phyloP scores from a whole-genome alignment of 768 basidiomycete species.

The Boletus fagicola region DNA sequence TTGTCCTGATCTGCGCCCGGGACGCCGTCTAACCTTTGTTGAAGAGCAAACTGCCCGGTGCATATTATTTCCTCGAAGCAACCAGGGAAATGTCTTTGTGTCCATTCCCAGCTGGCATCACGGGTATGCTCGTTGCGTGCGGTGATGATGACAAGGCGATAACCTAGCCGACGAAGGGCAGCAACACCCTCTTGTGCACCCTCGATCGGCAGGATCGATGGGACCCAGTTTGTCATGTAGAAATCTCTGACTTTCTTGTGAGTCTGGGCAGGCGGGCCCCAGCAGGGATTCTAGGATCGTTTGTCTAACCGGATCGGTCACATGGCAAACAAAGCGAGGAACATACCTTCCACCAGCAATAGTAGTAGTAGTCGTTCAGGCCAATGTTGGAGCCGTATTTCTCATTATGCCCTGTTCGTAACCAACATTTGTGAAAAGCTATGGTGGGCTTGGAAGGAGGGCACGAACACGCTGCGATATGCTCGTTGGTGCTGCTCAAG shows the following conservation, averaged over 20 bases:
- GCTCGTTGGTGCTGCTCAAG: slow-evolving; percentile 57
- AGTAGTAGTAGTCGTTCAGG: slow-evolving; percentile 62
- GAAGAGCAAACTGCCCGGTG: slow-evolving; percentile 66
- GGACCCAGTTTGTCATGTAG: slow-evolving; percentile 51
- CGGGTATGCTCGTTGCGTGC: slow-evolving; percentile 59
- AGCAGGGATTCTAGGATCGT: slow-evolving; percentile 46
- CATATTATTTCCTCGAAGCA: slow-evolving; percentile 63
- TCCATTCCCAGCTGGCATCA: slow-evolving; percentile 65
- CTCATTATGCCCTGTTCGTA: slow-evolving; percentile 61
- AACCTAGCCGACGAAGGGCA: slow-evolving; percentile 60
- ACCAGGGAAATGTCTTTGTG: slow-evolving; percentile 62
- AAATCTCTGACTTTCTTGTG: slow-evolving; percentile 57
- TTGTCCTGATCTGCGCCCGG: slow-evolving; percentile 28
- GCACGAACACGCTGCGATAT: slow-evolving; percentile 51
- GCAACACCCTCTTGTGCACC: slow-evolving; percentile 61
- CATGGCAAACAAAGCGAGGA: not conserved
- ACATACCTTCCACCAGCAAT: slow-evolving; percentile 73
- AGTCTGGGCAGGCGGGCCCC: slow-evolving; percentile 61
- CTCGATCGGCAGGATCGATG: slow-evolving; percentile 48
- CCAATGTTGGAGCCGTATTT: slow-evolving; percentile 53
- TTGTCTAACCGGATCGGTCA: not conserved
- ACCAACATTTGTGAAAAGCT: not conserved
- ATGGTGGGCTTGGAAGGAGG: not conserved
- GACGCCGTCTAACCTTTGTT: slow-evolving; percentile 33
- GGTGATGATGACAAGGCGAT: slow-evolving; percentile 70